Base-by-base conservation (phyloP, 2,329 filamentous ascomycete species). In the Bipolaris oryzae region DNA sequence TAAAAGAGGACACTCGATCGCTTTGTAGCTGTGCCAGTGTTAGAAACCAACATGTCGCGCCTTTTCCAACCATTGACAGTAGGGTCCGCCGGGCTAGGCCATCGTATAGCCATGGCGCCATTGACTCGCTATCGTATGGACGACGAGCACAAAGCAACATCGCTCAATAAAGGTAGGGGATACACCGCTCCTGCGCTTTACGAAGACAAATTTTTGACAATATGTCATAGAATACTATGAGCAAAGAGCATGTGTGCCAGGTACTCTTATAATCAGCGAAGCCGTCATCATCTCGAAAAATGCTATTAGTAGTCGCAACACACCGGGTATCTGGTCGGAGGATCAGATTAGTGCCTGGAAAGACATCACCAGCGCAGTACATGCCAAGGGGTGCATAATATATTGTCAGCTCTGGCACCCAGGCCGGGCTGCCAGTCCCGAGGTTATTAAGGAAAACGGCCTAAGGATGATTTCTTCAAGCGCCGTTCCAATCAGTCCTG, bases 331-430 rank as follows among this genome's bases (percentile, higher is more conserved):
- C 61, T 87, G 78, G 66, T 81, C 69, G 10, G 70, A 79, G 0
- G 53, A 38, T 1, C 64, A 68, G 21, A 48, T 87, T 41, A 77
- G 73, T 1, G 82, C 76, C 0, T 90, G 87, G 87, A 84, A 80
- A 57, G 72, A 79, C 7, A 75, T 89, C 28, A 85, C 82, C 1
- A 78, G 84, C 28, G 82, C 81, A 1, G 84, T 89, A 0, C 87
- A 90, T 67, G 77, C 75, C 7, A 86, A 85, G 62, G 83, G 82
- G 2, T 81, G 79, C 13, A 82, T 78, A 61, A 85, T 89, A 47
- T 88, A 79, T 71, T 73, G 79, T 5, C 87, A 89, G 67, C 77
- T 89, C 0, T 88, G 84, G 78, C 81, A 80, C 0, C 75, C 84
- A 16, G 86, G 87, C 1, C 81, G 87, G 1, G 79, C 80, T 2